Base-by-base conservation (phyloP, 148 eudicot species). In the Vaccinium vitisidaea region DNA sequence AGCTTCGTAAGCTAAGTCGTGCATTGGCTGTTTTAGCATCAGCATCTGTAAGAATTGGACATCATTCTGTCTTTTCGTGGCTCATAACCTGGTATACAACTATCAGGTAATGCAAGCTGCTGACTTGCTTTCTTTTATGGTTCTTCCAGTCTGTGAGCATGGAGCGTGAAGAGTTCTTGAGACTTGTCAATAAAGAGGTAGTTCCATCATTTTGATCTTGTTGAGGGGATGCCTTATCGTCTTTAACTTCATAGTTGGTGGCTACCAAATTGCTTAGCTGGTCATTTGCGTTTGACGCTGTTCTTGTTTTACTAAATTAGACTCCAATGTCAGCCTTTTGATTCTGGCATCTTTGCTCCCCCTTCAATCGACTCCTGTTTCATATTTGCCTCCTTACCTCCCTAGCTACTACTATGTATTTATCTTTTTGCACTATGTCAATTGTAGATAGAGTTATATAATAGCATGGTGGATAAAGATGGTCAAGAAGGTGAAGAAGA, bases 11-110 rank as follows among this genome's bases (percentile, higher is more conserved):
- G 88, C 91, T 96, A 77, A 96, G 99, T 75, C 98, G 94, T 77
- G 98, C 99, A 74, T 88, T 96, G 91, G 95, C 98, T 88, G 94
- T 96, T 88, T 87, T 94, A 85, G 98, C 99, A 90, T 96, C 98
- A 86, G 97, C 98, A 83, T 96, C 98, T 77, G 99, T 96, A 90
- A 87, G 89, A 87, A 84, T 65, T 65, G 32, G 71, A 65, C 71
- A 6, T 73, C 48, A 73, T 73, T 73, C 15, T 30, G 19, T 73
- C 21, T 30, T 73, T 73, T 15, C 9, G 1, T 73, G 21, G 21
- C 48, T 36, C 21, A 73, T 73, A 36, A 73, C 43, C 48, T 32
- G 19, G 48, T 30, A 73, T 73, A 73, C 21, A 7, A 23, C 1
- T 58, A 19, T 65, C 25, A 10, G 30, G 71, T 30, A 65, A 23